Percentiles rank a stretch among this genome's conserved stretches.
phyloP scores from a whole-genome alignment of 2,329 filamentous ascomycete genomes.

The Botrytis tulipae region DNA sequence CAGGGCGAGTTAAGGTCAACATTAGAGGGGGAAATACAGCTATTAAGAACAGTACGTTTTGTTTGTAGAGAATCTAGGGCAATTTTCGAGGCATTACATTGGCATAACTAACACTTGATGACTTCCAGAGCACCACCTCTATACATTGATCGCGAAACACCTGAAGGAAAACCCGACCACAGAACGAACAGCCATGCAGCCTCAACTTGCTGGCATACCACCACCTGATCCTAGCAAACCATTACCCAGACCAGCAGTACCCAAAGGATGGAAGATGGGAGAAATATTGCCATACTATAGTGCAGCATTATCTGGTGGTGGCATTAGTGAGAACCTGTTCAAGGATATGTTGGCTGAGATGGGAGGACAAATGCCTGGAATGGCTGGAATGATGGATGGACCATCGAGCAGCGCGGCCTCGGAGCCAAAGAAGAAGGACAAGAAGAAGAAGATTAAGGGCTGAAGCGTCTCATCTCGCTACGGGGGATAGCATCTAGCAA shows the following conservation, averaged over 20 bases:
- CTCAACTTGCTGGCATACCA: constrained; percentile 69
- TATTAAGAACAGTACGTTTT: constrained; percentile 62
- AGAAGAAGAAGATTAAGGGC: constrained; percentile 36
- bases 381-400: constrained; percentile 42
- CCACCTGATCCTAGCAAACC: constrained; percentile 62
- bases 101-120: background rate
- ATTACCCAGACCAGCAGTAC: constrained; percentile 71
- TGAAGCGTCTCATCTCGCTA: constrained; percentile 18
- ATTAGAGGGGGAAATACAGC: constrained; percentile 58
- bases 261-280: constrained; percentile 88
- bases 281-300: constrained; percentile 83
- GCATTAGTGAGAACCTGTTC: constrained; percentile 89
- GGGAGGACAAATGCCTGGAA: constrained; percentile 48
- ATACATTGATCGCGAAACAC: constrained; percentile 74
- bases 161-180: constrained; percentile 76
- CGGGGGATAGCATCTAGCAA: background rate
- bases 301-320: constrained; percentile 85
- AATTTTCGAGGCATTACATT: background rate
- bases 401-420: constrained; percentile 33
- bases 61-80: background rate
- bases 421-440: constrained; percentile 51
- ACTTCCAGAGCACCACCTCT: constrained; percentile 75
- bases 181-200: constrained; percentile 65
- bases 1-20: constrained; percentile 79
- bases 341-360: constrained; percentile 98